These are phyloP conservation scores for Lactarius sp. DNA, from an alignment of 768 basidiomycete species.

Conservation along the genomic window DNA sequence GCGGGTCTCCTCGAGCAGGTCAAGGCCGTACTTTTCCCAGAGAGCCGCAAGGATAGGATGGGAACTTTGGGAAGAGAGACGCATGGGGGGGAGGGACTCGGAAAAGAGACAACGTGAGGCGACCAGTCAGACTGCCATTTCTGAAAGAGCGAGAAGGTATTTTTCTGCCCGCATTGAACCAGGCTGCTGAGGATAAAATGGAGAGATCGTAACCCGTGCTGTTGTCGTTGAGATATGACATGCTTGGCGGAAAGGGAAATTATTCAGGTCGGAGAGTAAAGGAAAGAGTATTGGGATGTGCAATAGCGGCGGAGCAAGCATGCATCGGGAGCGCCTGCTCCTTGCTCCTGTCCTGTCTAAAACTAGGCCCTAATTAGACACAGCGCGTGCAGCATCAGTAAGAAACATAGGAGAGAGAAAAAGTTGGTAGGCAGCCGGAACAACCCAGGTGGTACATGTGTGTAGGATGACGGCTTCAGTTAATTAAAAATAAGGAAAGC, in stretches of 20 bases:
- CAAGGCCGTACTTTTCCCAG: conserved; percentile 52
- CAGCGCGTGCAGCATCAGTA: too few relatives aligned
- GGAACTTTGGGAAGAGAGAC: not conserved
- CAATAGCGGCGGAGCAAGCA: too few relatives aligned
- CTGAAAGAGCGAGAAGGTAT: conserved; percentile 16
- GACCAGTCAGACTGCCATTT: not conserved
- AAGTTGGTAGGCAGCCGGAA: too few relatives aligned
- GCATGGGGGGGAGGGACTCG: not conserved
- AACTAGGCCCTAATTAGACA: too few relatives aligned
- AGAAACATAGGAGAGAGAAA: too few relatives aligned
- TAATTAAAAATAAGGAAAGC: too few relatives aligned
- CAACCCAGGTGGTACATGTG: too few relatives aligned
- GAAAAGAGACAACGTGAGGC: too few relatives aligned
- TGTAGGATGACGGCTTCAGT: too few relatives aligned
- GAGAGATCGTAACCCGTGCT: conserved; percentile 29
- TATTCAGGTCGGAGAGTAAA: not conserved
- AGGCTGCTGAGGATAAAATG: conserved; percentile 30
- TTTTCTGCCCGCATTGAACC: conserved; percentile 31
- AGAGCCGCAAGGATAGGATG: not conserved
- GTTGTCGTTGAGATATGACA: conserved; percentile 16
- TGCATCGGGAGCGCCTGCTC: too few relatives aligned
- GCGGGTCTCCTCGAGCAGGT: conserved; percentile 34
- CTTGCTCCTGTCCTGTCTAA: too few relatives aligned
- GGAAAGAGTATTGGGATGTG: not conserved
- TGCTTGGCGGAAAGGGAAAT: not conserved